These are phyloP conservation scores for Penstemon barbatus DNA, from an alignment of 257 asterid species.

Conservation along the genomic window DNA sequence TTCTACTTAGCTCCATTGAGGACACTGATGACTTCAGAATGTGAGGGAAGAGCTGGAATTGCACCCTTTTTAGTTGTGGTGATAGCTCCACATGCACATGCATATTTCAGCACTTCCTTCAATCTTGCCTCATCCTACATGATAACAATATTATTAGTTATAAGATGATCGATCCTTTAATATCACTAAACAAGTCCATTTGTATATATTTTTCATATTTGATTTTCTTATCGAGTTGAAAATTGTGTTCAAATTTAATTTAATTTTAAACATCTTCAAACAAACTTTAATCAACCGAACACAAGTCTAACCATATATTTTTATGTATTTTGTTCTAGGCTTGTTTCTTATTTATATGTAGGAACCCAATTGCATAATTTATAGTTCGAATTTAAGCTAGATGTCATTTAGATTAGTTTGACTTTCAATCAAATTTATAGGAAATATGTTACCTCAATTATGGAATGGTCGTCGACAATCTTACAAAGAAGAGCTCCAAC, in stretches of 20 bases:
- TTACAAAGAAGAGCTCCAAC: conserved; percentile 48
- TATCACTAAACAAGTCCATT: too few relatives aligned
- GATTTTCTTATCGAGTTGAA: too few relatives aligned
- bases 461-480: conserved; percentile 45
- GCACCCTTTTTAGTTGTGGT: conserved; percentile 72
- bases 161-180: too few relatives aligned
- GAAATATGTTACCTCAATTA: conserved; percentile 30
- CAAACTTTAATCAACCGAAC: too few relatives aligned
- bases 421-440: too few relatives aligned
- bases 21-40: conserved; percentile 44
- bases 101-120: conserved; percentile 51
- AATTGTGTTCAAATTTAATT: too few relatives aligned
- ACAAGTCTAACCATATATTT: too few relatives aligned
- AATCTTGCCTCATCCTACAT: conserved; percentile 48
- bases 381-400: too few relatives aligned
- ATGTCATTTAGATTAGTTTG: too few relatives aligned
- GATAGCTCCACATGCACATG: conserved; percentile 70
- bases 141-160: too few relatives aligned
- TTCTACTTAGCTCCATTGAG: conserved; percentile 19
- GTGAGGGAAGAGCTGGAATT: conserved; percentile 59
- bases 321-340: background rate
- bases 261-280: too few relatives aligned
- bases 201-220: too few relatives aligned
- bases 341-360: background rate
- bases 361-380: background rate